These are phyloP conservation scores for Geotrichum macrosporum DNA, from an alignment of 1,139 yeast species.

Conservation along the genomic window DNA sequence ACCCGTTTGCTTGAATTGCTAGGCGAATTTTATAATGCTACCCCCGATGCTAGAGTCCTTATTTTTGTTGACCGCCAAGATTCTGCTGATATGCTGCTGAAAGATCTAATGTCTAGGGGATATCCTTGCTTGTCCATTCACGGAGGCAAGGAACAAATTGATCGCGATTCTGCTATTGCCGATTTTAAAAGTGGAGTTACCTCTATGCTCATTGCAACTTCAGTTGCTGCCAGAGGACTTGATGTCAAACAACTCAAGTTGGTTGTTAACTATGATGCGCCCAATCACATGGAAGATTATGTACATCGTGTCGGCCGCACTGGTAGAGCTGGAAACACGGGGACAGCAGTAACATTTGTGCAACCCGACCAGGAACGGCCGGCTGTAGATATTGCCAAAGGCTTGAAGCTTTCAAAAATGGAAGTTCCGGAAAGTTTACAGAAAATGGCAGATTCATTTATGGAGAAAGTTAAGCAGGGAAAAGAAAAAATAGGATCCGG, in stretches of 20 bases:
- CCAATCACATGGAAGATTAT: conserved; percentile 90
- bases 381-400: conserved; percentile 61
- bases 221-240: conserved; percentile 90
- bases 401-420: conserved; percentile 53
- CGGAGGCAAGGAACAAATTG: conserved; percentile 89
- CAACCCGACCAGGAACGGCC: conserved; percentile 57
- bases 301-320: conserved; percentile 97
- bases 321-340: conserved; percentile 82
- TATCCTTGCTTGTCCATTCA: conserved; percentile 67
- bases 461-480: conserved; percentile 62
- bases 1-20: conserved; percentile 51
- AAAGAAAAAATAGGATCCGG: conserved; percentile 67
- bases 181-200: conserved; percentile 65
- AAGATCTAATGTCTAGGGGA: conserved; percentile 54
- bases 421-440: conserved; percentile 52
- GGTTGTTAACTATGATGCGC: conserved; percentile 85
- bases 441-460: conserved; percentile 53
- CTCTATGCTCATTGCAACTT: conserved; percentile 76
- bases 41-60: conserved; percentile 52
- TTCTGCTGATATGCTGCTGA: conserved; percentile 66
- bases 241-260: conserved; percentile 80
- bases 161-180: conserved; percentile 69
- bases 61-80: conserved; percentile 87
- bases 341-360: conserved; percentile 75
- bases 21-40: conserved; percentile 41